Percentiles rank a stretch among this genome's conserved stretches.
These are phyloP conservation scores for Boletus rufocinnamomeus DNA, from an alignment of 768 basidiomycete genomes.

Conservation along the genomic window DNA sequence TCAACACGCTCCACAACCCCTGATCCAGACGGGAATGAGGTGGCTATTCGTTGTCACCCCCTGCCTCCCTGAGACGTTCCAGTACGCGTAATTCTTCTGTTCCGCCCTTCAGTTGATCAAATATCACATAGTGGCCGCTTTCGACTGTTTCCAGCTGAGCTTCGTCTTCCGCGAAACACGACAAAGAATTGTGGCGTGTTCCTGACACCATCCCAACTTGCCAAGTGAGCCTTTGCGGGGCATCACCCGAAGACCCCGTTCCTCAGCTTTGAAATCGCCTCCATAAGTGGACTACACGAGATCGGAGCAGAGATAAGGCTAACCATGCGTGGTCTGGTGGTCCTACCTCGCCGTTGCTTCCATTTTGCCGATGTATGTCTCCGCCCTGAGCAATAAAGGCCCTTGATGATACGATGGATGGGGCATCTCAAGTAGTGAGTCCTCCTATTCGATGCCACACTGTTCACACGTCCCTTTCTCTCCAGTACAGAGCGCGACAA, in stretches of 20 bases:
- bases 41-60: conserved; percentile 38
- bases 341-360: conserved; percentile 54
- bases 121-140: conserved; percentile 51
- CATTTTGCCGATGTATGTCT: conserved; percentile 54
- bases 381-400: conserved; percentile 55
- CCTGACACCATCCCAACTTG: conserved; percentile 50
- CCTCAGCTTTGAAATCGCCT: conserved; percentile 52
- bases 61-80: conserved; percentile 36
- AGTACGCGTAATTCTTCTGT: conserved; percentile 36
- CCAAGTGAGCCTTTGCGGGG: conserved; percentile 45
- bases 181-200: conserved; percentile 55
- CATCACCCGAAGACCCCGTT: conserved; percentile 46
- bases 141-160: conserved; percentile 45
- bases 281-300: conserved; percentile 45
- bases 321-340: neutral
- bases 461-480: conserved; percentile 48
- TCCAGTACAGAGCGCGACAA: conserved; percentile 29
- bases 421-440: conserved; percentile 45
- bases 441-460: conserved; percentile 45
- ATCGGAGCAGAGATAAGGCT: conserved; percentile 12
- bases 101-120: conserved; percentile 41
- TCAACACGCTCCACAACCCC: conserved; percentile 37
- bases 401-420: conserved; percentile 49
- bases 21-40: conserved; percentile 45
- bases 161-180: conserved; percentile 44